phyloP scores from a whole-genome alignment of 352 stramenopile species.

The Phytophthora sp. region DNA sequence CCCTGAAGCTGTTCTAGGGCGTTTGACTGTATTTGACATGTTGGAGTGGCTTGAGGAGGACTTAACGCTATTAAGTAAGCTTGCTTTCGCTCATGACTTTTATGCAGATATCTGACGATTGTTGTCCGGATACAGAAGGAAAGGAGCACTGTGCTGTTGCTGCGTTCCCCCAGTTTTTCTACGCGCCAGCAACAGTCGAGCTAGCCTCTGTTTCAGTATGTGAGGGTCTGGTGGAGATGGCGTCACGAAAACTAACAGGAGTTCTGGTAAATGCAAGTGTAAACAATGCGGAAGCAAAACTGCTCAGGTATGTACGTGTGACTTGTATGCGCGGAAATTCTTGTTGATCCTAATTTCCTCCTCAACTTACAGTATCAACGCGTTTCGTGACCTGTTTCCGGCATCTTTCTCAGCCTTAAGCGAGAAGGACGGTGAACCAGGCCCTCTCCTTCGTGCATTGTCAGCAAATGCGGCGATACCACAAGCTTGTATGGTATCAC shows the following conservation, averaged over 20 bases:
- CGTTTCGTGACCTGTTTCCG: conserved; percentile 39
- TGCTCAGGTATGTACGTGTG: conserved; percentile 20
- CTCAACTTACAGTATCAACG: conserved; percentile 12
- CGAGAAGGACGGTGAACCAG: conserved; percentile 16
- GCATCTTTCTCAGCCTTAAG: conserved; percentile 18
- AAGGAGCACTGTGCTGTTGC: conserved; percentile 40
- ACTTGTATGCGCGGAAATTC: background rate
- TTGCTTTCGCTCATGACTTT: background rate
- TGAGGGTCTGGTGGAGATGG: conserved; percentile 47
- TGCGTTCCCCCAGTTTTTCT: conserved; percentile 61
- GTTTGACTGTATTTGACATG: conserved; percentile 47
- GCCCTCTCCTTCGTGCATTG: conserved; percentile 39
- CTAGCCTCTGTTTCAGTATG: conserved; percentile 23
- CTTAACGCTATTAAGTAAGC: conserved; percentile 59
- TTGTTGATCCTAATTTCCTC: background rate
- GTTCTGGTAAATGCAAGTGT: conserved; percentile 28
- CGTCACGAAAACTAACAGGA: conserved; percentile 29
- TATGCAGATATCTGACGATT: background rate
- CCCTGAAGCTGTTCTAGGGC: conserved; percentile 43
- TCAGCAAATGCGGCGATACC: conserved; percentile 18
- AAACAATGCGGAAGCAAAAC: background rate
- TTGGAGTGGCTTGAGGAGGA: conserved; percentile 67
- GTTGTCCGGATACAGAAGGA: conserved; percentile 25
- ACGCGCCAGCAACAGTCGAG: conserved; percentile 35
- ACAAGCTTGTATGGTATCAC: conserved; percentile 16